Base-by-base conservation (phyloP, 2,329 filamentous ascomycete genomes). In the Xylariaceae sp. region DNA sequence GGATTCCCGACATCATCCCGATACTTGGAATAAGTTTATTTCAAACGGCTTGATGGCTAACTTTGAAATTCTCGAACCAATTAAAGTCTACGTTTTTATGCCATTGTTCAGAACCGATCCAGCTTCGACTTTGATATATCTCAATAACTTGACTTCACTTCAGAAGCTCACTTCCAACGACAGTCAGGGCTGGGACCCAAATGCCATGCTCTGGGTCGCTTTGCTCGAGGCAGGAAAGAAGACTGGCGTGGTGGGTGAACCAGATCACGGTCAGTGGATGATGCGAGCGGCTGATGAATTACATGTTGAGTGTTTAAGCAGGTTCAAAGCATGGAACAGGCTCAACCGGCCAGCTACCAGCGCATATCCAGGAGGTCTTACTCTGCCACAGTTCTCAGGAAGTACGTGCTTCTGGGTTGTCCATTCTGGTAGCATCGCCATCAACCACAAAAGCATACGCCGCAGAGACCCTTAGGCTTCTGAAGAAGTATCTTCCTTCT, bases 321-420 rank as follows among this genome's bases (percentile, higher is more conserved):
- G 66, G 45, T 43, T 47, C 43, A 4, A 50, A 59, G 37, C 37
- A 58, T 12, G 69, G 70, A 31, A 48, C 64, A 3, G 58, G 66
- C 3, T 57, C 66, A 5, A 60, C 65, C 29, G 64, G 72, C 7
- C 61, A 68, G 1, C 65, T 80, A 35, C 70, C 74, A 51, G 71
- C 73, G 53, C 58, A 68, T 9, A 70, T 80, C 2, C 69, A 87
- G 6, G 77, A 80, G 39, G 71, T 66, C 35, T 75, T 86, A 2
- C 68, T 86, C 32, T 72, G 73, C 2, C 77, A 81, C 71, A 76
- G 76, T 42, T 82, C 82, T 63, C 74, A 83, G 63, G 76, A 83
- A 59, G 85, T 92, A 50, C 84, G 91, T 31, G 81, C 91, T 29
- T 81, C 91, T n/a, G 89, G 89, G 0, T 79, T 96, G 39, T 89